Base-by-base conservation (phyloP, 495 filamentous ascomycete genomes). In the Astrothelium subdiscretum region DNA sequence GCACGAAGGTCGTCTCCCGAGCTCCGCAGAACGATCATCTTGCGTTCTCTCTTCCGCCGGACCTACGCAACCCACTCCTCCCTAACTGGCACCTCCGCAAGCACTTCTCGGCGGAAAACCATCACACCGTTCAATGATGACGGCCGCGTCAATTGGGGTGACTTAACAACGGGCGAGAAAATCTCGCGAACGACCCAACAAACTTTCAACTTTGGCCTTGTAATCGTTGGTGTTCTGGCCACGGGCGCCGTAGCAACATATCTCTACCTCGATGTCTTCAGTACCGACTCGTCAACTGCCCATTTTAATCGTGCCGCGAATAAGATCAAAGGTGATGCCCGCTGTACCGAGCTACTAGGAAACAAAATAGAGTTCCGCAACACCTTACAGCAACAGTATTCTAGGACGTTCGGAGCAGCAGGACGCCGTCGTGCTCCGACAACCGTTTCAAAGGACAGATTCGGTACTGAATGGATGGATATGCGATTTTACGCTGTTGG, bases 401-500 rank as follows among this genome's bases (percentile, higher is more conserved):
- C 24, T 92, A 97, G 66, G 83, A 87, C 63, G 92, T 88, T 20
- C 77, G 74, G 69, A 94, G 86, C 66, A 85, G 86, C 66, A 96
- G 94, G 94, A 80, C 88, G 26, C 62, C 80, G 92, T 61, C 89
- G 89, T 38, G 88, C 97, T 69, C 85, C 89, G 40, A 65, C 60
- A 11, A 32, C 62, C 27, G 22, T 62, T 18, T 81, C 81, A 62
- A 91, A 81, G 63, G 92, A 97, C 70, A 73, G 77, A 4, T 74
- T 81, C 63, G 94, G 92, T 2, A 84, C 81, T 51, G 88, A 97
- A 66, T 91, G 97, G 75, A 67, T 97, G 64, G 77, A 80, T 52
- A 90, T 98, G 80, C 87, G 89, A 59, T 98, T 98, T 72, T 86
- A 96, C 72, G 88, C 96, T 43, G 87, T 92, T 75, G 94, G 94